A percentile compares a stretch with the other conserved stretches of the same genome.
Evolutionary conservation across 768 basidiomycete genomes (phyloP).

Genomic region (Mycena epipterygia): DNA sequence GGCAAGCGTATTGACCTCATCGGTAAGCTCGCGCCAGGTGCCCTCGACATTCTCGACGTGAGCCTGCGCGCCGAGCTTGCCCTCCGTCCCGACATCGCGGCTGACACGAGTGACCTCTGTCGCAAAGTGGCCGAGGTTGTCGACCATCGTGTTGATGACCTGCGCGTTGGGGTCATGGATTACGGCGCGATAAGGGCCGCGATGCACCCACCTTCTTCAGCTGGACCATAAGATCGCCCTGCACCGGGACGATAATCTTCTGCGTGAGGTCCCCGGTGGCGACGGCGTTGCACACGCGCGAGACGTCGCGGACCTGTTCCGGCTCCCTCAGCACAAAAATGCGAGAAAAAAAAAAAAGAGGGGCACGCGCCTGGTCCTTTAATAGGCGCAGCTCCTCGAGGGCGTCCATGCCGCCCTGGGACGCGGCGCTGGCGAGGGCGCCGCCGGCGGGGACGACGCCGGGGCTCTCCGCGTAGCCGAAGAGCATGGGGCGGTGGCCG

Average conservation of each 20-base stretch:
- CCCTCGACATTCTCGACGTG: slow-evolving; percentile 79
- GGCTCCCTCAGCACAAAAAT: background rate
- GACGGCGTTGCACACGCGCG: slow-evolving; percentile 80
- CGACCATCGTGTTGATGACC: slow-evolving; percentile 73
- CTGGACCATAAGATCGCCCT: slow-evolving; percentile 79
- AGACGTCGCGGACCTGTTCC: slow-evolving; percentile 73
- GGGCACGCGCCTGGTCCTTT: slow-evolving; percentile 64
- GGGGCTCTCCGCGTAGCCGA: slow-evolving; percentile 34
- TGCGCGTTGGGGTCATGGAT: slow-evolving; percentile 38
- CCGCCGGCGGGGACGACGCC: slow-evolving; percentile 66
- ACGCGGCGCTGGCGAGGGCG: slow-evolving; percentile 67
- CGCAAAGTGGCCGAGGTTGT: slow-evolving; percentile 63
- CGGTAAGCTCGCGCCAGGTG: slow-evolving; percentile 74
- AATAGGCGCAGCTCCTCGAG: slow-evolving; percentile 78
- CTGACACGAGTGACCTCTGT: slow-evolving; percentile 79
- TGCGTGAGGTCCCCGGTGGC: slow-evolving; percentile 77
- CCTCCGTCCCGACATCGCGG: slow-evolving; percentile 67
- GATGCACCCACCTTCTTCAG: slow-evolving; percentile 61
- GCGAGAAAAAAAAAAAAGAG: background rate
- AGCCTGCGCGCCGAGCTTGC: slow-evolving; percentile 78
- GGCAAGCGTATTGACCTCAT: slow-evolving; percentile 76
- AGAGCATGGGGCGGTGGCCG: slow-evolving; percentile 12
- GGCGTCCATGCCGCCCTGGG: slow-evolving; percentile 73
- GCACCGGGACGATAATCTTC: slow-evolving; percentile 78
- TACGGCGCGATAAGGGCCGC: too few relatives aligned